These are phyloP conservation scores for Peronosclerospora sorghi DNA, from an alignment of 352 stramenopile genomes.

Conservation along the genomic window DNA sequence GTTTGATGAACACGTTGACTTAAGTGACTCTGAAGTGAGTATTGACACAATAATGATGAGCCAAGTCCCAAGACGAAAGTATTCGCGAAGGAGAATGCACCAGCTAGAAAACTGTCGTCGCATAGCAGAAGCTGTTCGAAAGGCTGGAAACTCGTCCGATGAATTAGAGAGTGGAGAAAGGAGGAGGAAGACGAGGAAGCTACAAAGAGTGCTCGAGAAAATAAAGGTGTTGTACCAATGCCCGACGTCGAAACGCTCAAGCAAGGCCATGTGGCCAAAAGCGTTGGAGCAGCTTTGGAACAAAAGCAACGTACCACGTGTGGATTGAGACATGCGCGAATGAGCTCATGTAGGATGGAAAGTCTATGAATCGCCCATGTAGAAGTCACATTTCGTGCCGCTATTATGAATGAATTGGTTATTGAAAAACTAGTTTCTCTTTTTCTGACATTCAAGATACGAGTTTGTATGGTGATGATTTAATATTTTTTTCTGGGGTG, in stretches of 20 bases:
- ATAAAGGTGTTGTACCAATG: conserved; percentile 75
- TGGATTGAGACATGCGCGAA: conserved; percentile 87
- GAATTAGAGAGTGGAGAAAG: conserved; percentile 57
- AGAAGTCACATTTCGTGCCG: conserved; percentile 91
- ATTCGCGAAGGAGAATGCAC: conserved; percentile 18
- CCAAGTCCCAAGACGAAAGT: conserved; percentile 35
- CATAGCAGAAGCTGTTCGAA: conserved; percentile 29
- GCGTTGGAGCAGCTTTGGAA: conserved; percentile 73
- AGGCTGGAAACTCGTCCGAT: conserved; percentile 60
- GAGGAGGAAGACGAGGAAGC: conserved; percentile 50
- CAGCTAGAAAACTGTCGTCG: conserved; percentile 3
- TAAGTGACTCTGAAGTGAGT: conserved; percentile 79
- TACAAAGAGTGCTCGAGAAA: conserved; percentile 7
- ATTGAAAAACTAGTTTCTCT: not conserved
- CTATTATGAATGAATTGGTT: conserved; percentile 19
- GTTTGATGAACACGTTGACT: conserved; percentile 79
- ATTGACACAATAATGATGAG: conserved; percentile 72
- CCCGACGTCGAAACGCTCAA: conserved; percentile 92
- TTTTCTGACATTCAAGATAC: too few relatives aligned
- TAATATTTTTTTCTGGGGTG: not conserved
- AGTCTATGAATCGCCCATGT: conserved; percentile 92
- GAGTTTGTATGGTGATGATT: not conserved
- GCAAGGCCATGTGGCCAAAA: conserved; percentile 77
- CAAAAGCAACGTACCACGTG: conserved; percentile 59
- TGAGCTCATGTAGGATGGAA: conserved; percentile 91